Evolutionary conservation across 306 rosid species (phyloP).

Genomic region (Arachis hypogaea): DNA sequence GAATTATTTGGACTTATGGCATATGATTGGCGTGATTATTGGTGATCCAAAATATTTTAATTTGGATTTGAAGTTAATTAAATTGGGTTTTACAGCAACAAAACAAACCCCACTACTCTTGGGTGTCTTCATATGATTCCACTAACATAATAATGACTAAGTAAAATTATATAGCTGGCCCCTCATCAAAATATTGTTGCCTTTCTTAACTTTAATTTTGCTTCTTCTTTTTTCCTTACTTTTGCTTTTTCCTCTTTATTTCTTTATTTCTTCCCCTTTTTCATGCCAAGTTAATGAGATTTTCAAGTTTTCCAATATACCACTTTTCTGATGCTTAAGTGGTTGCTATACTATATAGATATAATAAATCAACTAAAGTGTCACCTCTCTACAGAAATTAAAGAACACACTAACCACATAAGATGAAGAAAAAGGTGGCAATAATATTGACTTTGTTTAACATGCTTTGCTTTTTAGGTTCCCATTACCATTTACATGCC

Average conservation of each 20-base stretch:
- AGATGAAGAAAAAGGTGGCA: not conserved
- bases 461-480: constrained; percentile 28
- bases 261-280: not conserved
- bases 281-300: not conserved
- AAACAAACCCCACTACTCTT: not conserved
- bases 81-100: constrained; percentile 34
- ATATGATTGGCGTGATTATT: constrained; percentile 19
- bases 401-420: constrained; percentile 5
- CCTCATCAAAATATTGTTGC: constrained; percentile 51
- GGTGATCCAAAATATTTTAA: constrained; percentile 10
- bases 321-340: constrained; percentile 27
- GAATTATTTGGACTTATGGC: constrained; percentile 12
- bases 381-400: not conserved
- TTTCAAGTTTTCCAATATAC: constrained; percentile 36
- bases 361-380: constrained; percentile 9
- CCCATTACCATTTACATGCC: not conserved
- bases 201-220: constrained; percentile 43
- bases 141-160: constrained; percentile 43
- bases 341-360: constrained; percentile 10
- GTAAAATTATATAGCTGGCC: constrained; percentile 43
- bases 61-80: constrained; percentile 35
- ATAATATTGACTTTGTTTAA: constrained; percentile 12
- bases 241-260: constrained; percentile 29
- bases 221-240: constrained; percentile 16
- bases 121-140: constrained; percentile 49